Base-by-base conservation (phyloP, 208 protist genomes). In the Leishmania martiniquensis region DNA sequence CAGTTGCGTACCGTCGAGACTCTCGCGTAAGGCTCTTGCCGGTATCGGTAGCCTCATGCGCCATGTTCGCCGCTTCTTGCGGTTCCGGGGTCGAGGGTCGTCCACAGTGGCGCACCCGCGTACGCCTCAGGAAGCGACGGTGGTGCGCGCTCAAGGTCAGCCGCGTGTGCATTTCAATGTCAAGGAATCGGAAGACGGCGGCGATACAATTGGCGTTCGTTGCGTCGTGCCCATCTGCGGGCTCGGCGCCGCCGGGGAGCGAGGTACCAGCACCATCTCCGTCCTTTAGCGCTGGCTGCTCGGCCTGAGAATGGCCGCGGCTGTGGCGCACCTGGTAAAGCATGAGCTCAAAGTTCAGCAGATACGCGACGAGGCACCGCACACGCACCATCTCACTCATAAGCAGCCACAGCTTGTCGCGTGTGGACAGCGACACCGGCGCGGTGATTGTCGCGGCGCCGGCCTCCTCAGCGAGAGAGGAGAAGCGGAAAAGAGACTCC, bases 381-480 rank as follows among this genome's bases (percentile, higher is more conserved):
- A 88, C 72, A 47, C 80, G 85, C 12, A 42, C 54, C 80, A 88
- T 82, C 34, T 85, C 77, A 29, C 72, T 77, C 47, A 88, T 42
- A 9, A 75, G 66, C 42, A 72, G 52, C 78, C 81, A 83, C 67
- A 88, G 54, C 72, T 57, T 57, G 25, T 77, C 79, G 9, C 73
- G 57, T 4, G 67, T 74, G 29, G 76, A 74, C 13, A 55, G 66
- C 10, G 29, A 13, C 17, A 20, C 25, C 1, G 17, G 67, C 45
- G 25, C 44, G 51, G 10, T 12, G n/a, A 1, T 49, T 6, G 9
- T 12, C 60, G 10, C 34, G 4, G 6, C 65, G 15, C 39, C 7
- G 29, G n/a, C n/a, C 12, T 66, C 17, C 4, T 39, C 39, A 1
- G 47, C 44, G 39, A 22, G n/a, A 10, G 45, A 29, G 1, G 67